Evolutionary conservation across 2,329 filamentous ascomycete species (phyloP), one percentile per base, ranked within the genome.

Genomic region (Pleomassaria siparia): DNA sequence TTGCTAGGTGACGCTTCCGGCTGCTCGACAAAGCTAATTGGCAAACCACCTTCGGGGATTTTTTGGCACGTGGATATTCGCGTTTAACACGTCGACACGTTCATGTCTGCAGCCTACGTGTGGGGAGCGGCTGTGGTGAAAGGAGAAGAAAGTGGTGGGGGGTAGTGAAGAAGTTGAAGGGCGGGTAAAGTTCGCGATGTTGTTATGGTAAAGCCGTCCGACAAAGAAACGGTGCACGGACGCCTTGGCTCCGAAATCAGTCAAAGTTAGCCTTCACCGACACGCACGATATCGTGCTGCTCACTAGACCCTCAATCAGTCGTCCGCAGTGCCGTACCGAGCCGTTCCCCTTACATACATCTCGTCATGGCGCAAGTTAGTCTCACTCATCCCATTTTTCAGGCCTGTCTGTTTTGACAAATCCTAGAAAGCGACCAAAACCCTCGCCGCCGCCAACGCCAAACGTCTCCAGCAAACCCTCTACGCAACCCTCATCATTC

Each of bases 381-480:
- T 25, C 25, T 20, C 26, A 8, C n/a, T 16, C 39, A 11, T 16
- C 39, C 36, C 36, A 26, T 7, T 20, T 7, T 37, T 18, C 13
- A 24, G 15, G 29, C 29, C 15, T n/a, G 6, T 11, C 29, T 32
- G 9, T 16, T 6, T 43, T 43, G 32, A 43, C 47, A 33, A 33
- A 9, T 39, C 26, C 45, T 54, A 79, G 76, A 78, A 78, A 78
- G 74, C 76, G 46, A 73, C 75, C 54, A 80, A 79, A 56, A 77
- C 80, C 33, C 80, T 86, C 46, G 94, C 94, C 47, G 87, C 87
- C 59, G 83, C 87, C 73, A 97, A 97, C 72, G 78, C 82, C 39
- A 77, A 83, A 26, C 79, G 87, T 35, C 84, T 99, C 39, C 88
- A 87, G 66, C 89, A 85, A 65, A 89, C 94, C 21, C 92, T 96